Percentiles rank a stretch among this genome's conserved stretches.
Conservation (phyloP, 192 early-diverging fungal species). For the Coemansia sp. region DNA sequence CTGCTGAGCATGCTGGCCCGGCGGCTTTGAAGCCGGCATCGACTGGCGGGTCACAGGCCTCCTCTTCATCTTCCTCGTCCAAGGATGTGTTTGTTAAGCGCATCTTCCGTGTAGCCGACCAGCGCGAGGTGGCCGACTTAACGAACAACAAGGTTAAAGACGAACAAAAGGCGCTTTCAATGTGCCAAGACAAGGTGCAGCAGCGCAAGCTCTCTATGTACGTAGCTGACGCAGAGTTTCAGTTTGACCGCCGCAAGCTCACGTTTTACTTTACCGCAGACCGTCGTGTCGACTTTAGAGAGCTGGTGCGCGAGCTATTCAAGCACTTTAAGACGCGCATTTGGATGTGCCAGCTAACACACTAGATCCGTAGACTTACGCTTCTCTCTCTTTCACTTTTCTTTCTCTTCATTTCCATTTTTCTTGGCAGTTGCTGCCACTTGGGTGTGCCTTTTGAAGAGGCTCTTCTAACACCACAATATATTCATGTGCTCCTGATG, state of each 20-base stretch:
- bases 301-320: slow-evolving; percentile 93
- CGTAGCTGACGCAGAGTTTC: slow-evolving; percentile 96
- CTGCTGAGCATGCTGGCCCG: neutral
- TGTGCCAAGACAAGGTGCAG: slow-evolving; percentile 88
- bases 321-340: slow-evolving; percentile 98
- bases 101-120: slow-evolving; percentile 80
- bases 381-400: slow-evolving; percentile 2
- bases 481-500: neutral
- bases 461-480: neutral
- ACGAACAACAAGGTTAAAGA: slow-evolving; percentile 77
- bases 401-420: slow-evolving; percentile 1
- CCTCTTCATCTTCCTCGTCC: slow-evolving; percentile 3
- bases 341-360: slow-evolving; percentile 76
- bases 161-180: slow-evolving; percentile 82
- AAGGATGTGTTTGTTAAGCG: slow-evolving; percentile 91
- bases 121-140: slow-evolving; percentile 79
- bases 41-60: neutral
- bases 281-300: slow-evolving; percentile 93
- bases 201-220: slow-evolving; percentile 93
- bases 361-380: slow-evolving; percentile 20
- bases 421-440: neutral
- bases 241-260: slow-evolving; percentile 97
- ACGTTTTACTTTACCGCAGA: slow-evolving; percentile 96
- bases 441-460: too few relatives aligned
- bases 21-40: neutral